Evolutionary conservation across 768 basidiomycete species (phyloP), one percentile per base, ranked within the genome.

Genomic region (Zangia roseola): DNA sequence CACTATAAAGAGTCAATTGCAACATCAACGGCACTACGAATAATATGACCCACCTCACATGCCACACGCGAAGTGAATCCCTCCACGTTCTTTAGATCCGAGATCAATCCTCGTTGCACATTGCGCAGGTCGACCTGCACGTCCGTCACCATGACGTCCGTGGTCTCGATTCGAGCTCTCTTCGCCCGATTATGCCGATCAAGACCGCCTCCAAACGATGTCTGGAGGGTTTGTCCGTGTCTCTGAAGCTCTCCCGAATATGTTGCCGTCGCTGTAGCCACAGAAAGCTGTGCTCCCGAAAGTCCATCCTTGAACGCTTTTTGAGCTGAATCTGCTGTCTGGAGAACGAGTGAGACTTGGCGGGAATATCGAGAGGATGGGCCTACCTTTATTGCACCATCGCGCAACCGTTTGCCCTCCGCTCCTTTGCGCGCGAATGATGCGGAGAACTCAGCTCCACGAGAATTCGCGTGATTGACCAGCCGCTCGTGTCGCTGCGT

Each of bases 161-260:
- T 82, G 10, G 77, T 74, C 43, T 88, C 86, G 3, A 84, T 59
- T 36, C 89, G 79, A 33, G 82, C 82, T 40, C 83, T 78, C 61
- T 92, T 92, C 14, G 81, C 76, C 45, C 79, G 74, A 36, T 70
- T 68, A 57, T 86, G 70, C 51, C 80, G 75, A 52, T 88, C 81
- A 53, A 88, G 76, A 26, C 81, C 87, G 84, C 51, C 64, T 38
- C 67, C 67, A 51, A 71, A 80, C 17, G 76, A 71, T 6, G 69
- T 58, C 38, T 69, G 71, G 51, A 83, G 65, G 10, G 59, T 64
- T 45, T 78, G 72, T 2, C 74, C 69, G 34, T 77, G 77, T 33
- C 72, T 69, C 43, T 81, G 76, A 13, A 84, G 63, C 53, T 81
- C 77, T 13, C 70, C 69, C 4, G 79, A 75, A 60, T 85, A 80